Evolutionary conservation across 208 protist genomes (phyloP).

Genomic region (Balamuthia mandrillaris): DNA sequence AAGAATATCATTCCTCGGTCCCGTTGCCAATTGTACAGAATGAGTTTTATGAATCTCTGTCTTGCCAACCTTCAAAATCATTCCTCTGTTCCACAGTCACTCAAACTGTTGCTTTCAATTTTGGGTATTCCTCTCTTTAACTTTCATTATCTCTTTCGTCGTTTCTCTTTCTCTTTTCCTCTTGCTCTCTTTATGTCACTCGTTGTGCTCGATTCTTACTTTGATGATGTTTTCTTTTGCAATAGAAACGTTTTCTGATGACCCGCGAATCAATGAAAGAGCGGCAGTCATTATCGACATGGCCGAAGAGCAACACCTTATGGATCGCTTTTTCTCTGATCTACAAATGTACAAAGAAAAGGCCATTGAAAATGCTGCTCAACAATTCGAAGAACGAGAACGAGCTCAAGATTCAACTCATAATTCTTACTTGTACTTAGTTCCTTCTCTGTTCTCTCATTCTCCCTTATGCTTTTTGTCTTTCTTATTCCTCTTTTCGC

Average conservation of each 20-base stretch:
- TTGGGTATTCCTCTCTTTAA: neutral
- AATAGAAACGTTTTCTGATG: neutral
- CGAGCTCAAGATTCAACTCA: too few species aligned
- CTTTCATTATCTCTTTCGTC: neutral
- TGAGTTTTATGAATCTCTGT: neutral
- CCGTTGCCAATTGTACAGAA: neutral
- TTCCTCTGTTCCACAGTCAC: neutral
- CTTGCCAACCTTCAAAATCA: neutral
- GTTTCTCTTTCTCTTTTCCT: neutral
- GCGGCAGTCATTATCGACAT: neutral
- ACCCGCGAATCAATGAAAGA: neutral
- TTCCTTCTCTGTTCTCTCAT: too few species aligned
- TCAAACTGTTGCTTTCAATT: conserved; percentile 12
- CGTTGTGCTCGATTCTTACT: too few species aligned
- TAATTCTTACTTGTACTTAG: too few species aligned
- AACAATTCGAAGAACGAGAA: too few species aligned
- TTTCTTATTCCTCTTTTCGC: too few species aligned
- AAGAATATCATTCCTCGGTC: too few species aligned
- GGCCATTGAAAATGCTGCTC: neutral
- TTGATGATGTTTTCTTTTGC: neutral
- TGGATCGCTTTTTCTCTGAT: neutral
- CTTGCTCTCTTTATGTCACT: too few species aligned
- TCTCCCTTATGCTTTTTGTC: too few species aligned
- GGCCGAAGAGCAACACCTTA: neutral
- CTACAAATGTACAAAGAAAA: neutral